Evolutionary conservation across 257 asterid genomes (phyloP), one percentile per base, ranked within the genome.

Genomic region (Ajuga chamaepitys): DNA sequence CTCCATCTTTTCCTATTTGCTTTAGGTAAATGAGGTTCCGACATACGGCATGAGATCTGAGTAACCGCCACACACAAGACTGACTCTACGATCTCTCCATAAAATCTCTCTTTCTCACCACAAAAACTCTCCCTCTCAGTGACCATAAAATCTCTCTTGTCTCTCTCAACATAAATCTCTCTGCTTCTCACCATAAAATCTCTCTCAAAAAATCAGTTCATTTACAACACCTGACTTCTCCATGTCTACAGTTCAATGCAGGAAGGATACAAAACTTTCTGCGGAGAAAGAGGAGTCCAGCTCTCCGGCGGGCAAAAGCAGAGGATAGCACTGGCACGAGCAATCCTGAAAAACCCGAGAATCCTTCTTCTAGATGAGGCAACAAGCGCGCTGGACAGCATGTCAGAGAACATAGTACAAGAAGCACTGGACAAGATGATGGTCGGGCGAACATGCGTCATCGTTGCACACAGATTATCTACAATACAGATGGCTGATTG

Each of bases 251-350:
- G 83, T 65, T 68, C 81, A 17, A 75, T 77, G 84, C 69, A 76
- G 69, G 85, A 84, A n/a, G 87, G 87, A 24, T 81, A 84, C 55
- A 22, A 45, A 57, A 84, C 87, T 3, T 57, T 64, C 62, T 77
- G 87, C 22, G 86, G 86, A 25, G 85, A 83, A 51, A 74, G 85
- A 74, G 86, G 89, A 35, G 71, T 76, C 17, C 86, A 76, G 57
- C 82, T 81, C 41, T 84, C 90, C 14, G 87, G 90, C 16, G 90
- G 89, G 18, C 86, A 81, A 46, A 84, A 84, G 70, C 86, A 84
- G 70, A 72, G 86, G 53, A 72, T 81, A 72, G 82, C 85, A 17
- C 81, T 84, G 6, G 83, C 85, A 4, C 82, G 83, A 3, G 85
- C 87, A 1, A 81, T 76, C 14, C 56, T 82, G 25, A 78, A 78